Conservation (phyloP, 768 basidiomycete species). For the Tylopilus vinaceipallidus region DNA sequence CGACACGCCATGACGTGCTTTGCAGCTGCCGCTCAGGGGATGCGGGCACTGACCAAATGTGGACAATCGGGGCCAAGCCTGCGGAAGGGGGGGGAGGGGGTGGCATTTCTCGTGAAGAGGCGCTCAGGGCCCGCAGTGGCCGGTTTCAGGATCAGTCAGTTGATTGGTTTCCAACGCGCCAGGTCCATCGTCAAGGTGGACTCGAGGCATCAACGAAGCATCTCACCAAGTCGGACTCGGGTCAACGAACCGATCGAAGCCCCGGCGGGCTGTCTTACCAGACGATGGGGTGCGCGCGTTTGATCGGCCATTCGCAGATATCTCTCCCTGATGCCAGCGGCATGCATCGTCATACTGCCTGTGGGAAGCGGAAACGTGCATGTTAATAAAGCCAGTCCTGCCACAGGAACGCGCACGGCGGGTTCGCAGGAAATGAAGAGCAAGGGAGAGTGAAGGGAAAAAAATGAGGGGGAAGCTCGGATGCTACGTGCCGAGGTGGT, state of each 20-base stretch:
- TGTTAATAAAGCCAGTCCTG: neutral
- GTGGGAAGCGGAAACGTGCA: neutral
- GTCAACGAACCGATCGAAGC: constrained; percentile 48
- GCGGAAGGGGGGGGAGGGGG: constrained; percentile 4
- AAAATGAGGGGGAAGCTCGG: neutral
- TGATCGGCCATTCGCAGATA: constrained; percentile 52
- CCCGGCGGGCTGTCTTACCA: too few species aligned
- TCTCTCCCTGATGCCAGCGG: constrained; percentile 52
- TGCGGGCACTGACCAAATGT: neutral
- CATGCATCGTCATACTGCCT: too few species aligned
- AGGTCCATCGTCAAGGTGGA: constrained; percentile 40
- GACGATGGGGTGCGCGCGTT: constrained; percentile 33
- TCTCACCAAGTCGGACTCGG: constrained; percentile 45
- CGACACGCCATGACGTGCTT: constrained; percentile 41
- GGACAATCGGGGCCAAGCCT: neutral
- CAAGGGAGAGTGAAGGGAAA: neutral
- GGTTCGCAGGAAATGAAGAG: neutral
- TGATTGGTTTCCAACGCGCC: too few species aligned
- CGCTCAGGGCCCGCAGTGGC: constrained; percentile 1
- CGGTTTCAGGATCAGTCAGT: neutral
- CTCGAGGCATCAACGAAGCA: constrained; percentile 58
- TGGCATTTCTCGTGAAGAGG: neutral
- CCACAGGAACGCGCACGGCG: neutral
- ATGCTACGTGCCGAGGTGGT: neutral
- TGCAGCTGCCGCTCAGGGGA: neutral